These are phyloP conservation scores for Phytopythium ostracodes DNA, from an alignment of 352 stramenopile genomes.

Conservation along the genomic window DNA sequence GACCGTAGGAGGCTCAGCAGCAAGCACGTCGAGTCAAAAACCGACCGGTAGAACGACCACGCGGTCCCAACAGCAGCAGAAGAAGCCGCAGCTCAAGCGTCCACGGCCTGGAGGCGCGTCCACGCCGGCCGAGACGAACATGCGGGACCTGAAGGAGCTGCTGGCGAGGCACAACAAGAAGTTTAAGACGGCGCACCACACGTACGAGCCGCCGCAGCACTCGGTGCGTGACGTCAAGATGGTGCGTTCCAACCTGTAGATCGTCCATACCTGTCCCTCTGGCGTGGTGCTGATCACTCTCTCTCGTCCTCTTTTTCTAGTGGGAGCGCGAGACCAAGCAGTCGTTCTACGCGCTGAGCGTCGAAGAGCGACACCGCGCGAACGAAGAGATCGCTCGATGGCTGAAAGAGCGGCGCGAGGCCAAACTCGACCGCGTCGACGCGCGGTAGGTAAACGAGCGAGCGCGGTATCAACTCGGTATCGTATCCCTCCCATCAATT, in stretches of 20 bases:
- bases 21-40: not conserved
- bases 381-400: conserved; percentile 68
- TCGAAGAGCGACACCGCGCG: conserved; percentile 47
- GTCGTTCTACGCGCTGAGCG: conserved; percentile 66
- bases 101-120: not conserved
- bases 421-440: conserved; percentile 1
- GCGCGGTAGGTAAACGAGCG: not conserved
- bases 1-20: too few species aligned
- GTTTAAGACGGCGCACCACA: conserved; percentile 55
- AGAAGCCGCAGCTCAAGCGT: not conserved
- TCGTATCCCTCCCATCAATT: not conserved
- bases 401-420: conserved; percentile 24
- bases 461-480: not conserved
- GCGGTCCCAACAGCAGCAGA: not conserved
- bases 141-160: conserved; percentile 46
- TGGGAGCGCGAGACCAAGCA: conserved; percentile 68
- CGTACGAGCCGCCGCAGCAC: conserved; percentile 75
- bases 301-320: conserved; percentile 16
- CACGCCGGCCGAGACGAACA: conserved; percentile 9
- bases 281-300: not conserved
- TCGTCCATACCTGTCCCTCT: not conserved
- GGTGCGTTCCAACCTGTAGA: conserved; percentile 22
- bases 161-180: conserved; percentile 78
- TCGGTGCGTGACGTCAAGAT: conserved; percentile 68
- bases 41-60: not conserved